phyloP scores from a whole-genome alignment of 768 basidiomycete species.

The Boletus rubroflammeus region DNA sequence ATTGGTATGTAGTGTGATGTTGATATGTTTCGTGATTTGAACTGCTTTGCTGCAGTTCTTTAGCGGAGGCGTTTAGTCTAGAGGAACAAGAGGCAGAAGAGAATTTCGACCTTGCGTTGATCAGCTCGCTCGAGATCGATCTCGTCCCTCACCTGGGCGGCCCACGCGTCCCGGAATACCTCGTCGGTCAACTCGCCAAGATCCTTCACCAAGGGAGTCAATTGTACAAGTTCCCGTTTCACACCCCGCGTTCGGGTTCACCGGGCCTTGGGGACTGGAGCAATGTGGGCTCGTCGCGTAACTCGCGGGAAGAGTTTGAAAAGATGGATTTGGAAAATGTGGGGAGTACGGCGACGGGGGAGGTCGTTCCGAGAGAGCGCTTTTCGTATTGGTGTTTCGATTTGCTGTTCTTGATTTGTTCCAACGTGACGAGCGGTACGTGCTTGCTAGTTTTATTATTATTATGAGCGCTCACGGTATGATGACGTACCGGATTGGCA shows the following conservation, averaged over 20 bases:
- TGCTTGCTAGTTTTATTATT: background rate
- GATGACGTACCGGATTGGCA: conserved; percentile 23
- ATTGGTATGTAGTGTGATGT: conserved; percentile 55
- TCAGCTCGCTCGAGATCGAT: conserved; percentile 75
- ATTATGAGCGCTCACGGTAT: background rate
- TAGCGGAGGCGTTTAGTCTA: conserved; percentile 52
- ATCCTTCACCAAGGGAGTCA: conserved; percentile 71
- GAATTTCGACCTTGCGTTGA: conserved; percentile 79
- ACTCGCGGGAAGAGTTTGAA: conserved; percentile 31
- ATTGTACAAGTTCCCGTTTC: conserved; percentile 41
- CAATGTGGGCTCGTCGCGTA: conserved; percentile 4
- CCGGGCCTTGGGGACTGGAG: conserved; percentile 9
- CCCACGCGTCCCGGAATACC: conserved; percentile 61
- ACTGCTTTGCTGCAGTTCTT: conserved; percentile 40
- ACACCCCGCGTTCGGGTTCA: conserved; percentile 7
- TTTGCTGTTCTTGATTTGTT: conserved; percentile 77
- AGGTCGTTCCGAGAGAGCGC: conserved; percentile 67
- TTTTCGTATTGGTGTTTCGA: conserved; percentile 95
- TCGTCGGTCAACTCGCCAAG: conserved; percentile 65
- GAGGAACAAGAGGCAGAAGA: conserved; percentile 75
- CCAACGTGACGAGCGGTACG: conserved; percentile 58
- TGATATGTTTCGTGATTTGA: background rate
- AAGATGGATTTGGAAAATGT: conserved; percentile 38
- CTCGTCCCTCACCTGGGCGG: conserved; percentile 75
- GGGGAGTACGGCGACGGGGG: conserved; percentile 60